phyloP scores from a whole-genome alignment of 768 basidiomycete genomes.

The Leccinellum luteum region DNA sequence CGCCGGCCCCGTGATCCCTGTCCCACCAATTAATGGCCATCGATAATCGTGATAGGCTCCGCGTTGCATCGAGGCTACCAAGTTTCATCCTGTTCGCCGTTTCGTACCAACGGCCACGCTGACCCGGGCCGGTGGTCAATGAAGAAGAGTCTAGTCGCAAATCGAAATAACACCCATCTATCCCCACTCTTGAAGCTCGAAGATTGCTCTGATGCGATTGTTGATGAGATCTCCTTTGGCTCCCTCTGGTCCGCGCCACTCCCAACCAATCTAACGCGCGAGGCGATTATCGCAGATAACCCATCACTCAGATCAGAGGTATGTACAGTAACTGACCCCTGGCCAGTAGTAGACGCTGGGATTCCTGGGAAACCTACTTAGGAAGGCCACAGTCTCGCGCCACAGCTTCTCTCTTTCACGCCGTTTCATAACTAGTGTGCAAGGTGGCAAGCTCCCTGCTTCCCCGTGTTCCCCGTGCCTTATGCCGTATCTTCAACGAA shows the following conservation, averaged over 20 bases:
- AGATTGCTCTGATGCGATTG: no score
- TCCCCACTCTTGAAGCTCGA: no score
- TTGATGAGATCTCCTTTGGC: background rate
- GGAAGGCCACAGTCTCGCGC: background rate
- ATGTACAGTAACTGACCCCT: background rate
- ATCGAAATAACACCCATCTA: background rate
- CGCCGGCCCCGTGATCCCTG: background rate
- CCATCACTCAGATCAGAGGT: background rate
- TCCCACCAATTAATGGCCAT: background rate
- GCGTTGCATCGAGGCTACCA: background rate
- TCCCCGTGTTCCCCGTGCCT: background rate
- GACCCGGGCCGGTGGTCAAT: background rate
- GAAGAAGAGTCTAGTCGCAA: background rate
- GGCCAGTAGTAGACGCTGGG: slow-evolving; percentile 7
- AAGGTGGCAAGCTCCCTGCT: background rate
- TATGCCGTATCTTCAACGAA: slow-evolving; percentile 23
- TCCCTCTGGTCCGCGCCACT: background rate
- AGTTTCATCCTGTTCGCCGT: background rate
- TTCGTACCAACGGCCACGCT: background rate
- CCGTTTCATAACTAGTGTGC: background rate
- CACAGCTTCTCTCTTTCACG: background rate
- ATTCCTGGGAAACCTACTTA: background rate
- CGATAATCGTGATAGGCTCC: background rate
- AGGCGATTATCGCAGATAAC: background rate
- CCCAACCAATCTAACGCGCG: background rate